Conservation (phyloP, 208 protist species). For the Spongospora subterranea region DNA sequence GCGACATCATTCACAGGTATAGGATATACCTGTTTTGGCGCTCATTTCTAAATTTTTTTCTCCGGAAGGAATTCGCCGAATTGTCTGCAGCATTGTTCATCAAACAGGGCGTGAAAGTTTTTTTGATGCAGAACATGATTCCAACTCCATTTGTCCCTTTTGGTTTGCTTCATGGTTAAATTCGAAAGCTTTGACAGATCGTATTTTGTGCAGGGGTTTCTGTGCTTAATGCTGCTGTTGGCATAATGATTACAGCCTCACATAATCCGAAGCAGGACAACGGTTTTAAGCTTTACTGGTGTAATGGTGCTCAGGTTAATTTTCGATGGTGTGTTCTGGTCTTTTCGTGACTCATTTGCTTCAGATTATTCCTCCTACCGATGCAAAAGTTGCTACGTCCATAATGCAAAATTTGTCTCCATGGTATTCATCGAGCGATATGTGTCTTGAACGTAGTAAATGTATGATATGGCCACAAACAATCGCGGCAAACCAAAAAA, state of each 20-base stretch:
- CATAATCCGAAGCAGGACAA: conserved; percentile 99
- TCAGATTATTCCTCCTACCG: conserved; percentile 69
- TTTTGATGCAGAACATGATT: conserved; percentile 41
- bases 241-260: conserved; percentile 95
- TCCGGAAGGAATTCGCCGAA: neutral
- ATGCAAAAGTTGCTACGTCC: conserved; percentile 38
- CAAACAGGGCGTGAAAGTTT: neutral
- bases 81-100: neutral
- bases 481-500: neutral
- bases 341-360: conserved; percentile 58
- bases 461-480: too few species aligned
- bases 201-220: neutral
- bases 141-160: conserved; percentile 43
- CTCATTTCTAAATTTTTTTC: neutral
- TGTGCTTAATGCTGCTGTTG: conserved; percentile 69
- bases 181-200: neutral
- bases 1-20: neutral
- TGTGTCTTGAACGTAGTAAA: neutral
- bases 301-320: conserved; percentile 77
- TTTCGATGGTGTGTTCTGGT: neutral
- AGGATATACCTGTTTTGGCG: neutral
- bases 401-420: neutral
- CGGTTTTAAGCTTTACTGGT: conserved; percentile 98
- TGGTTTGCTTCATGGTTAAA: neutral
- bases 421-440: conserved; percentile 28